These are phyloP conservation scores for Anastatica hierochuntica DNA, from an alignment of 345 rosid species.

Conservation along the genomic window DNA sequence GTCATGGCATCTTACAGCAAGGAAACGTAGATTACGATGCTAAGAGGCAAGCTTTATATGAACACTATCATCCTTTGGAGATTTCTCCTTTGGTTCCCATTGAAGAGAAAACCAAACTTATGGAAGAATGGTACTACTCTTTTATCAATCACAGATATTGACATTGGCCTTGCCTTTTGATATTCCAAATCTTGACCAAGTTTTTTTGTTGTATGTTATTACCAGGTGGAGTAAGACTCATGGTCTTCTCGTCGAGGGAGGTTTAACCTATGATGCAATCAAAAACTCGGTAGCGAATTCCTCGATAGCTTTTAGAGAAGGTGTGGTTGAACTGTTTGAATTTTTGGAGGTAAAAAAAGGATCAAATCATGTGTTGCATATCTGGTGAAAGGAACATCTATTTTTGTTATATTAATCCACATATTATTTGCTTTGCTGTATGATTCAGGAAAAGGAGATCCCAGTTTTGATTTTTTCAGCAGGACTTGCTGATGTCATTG, in stretches of 20 bases:
- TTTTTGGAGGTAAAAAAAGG: constrained; percentile 53
- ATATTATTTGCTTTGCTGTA: not conserved
- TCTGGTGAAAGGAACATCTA: too few relatives aligned
- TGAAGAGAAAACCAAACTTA: constrained; percentile 78
- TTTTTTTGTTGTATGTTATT: not conserved
- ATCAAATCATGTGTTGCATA: too few relatives aligned
- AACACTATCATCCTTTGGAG: constrained; percentile 72
- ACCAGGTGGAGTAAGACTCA: constrained; percentile 86
- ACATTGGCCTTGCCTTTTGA: not conserved
- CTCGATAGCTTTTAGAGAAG: constrained; percentile 70
- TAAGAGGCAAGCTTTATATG: constrained; percentile 59
- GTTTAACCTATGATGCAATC: constrained; percentile 68
- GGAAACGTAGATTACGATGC: constrained; percentile 60
- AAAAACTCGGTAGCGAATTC: constrained; percentile 54
- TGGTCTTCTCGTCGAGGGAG: constrained; percentile 79
- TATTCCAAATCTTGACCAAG: not conserved
- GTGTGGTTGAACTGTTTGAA: constrained; percentile 63
- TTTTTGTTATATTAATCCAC: too few relatives aligned
- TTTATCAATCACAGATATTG: not conserved
- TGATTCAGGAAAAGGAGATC: constrained; percentile 55
- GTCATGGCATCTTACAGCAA: constrained; percentile 80
- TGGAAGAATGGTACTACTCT: constrained; percentile 72
- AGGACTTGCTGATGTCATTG: constrained; percentile 93
- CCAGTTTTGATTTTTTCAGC: constrained; percentile 86
- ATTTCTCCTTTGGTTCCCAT: constrained; percentile 55